phyloP scores from a whole-genome alignment of 2,329 filamentous ascomycete species.

The Stromatinia cepivora region DNA sequence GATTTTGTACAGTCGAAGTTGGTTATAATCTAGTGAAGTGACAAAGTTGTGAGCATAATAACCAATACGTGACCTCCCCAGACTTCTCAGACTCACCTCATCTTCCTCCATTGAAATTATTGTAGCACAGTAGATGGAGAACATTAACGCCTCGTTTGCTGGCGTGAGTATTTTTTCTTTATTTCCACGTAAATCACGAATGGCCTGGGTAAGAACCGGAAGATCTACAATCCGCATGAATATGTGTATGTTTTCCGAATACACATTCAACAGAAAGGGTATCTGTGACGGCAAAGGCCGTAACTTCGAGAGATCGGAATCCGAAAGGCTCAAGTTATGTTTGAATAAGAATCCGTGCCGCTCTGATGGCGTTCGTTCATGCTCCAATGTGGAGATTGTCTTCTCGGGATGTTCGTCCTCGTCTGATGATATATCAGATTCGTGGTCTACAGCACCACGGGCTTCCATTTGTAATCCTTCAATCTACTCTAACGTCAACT shows the following conservation, averaged over 20 bases:
- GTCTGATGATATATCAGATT: conserved; percentile 43
- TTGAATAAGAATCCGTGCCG: conserved; percentile 55
- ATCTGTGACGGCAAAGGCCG: conserved; percentile 57
- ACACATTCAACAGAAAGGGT: conserved; percentile 53
- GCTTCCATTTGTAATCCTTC: conserved; percentile 48
- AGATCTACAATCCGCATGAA: conserved; percentile 49
- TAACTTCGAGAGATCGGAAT: conserved; percentile 44
- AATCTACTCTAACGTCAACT: conserved; percentile 41
- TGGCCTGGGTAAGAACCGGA: conserved; percentile 46
- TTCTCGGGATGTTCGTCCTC: conserved; percentile 42
- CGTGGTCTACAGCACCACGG: conserved; percentile 34
- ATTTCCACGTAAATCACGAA: conserved; percentile 42
- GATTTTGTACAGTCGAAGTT: conserved; percentile 53
- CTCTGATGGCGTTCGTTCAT: conserved; percentile 47
- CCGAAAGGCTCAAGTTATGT: conserved; percentile 44
- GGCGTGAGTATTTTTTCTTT: conserved; percentile 43
- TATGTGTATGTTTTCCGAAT: conserved; percentile 53
- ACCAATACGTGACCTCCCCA: not conserved
- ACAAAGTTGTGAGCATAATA: not conserved
- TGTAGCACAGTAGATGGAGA: conserved; percentile 58
- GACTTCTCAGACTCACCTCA: conserved; percentile 45
- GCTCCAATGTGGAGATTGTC: conserved; percentile 44
- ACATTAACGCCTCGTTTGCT: conserved; percentile 54
- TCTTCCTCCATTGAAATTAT: conserved; percentile 58
- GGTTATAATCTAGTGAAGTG: conserved; percentile 42